Evolutionary conservation across 306 rosid genomes (phyloP).

Genomic region (Psophocarpus tetragonolobus): DNA sequence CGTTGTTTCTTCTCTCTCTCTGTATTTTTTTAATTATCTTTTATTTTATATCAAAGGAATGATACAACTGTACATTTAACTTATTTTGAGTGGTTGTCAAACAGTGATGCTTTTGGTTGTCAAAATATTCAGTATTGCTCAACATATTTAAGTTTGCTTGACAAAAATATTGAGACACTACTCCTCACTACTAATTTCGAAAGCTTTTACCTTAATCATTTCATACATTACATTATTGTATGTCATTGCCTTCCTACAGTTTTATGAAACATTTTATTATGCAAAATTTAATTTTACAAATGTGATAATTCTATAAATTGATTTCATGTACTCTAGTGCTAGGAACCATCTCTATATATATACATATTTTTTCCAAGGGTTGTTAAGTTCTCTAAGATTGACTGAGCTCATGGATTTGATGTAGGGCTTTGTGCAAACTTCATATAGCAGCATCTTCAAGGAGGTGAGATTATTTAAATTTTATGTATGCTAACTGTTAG

Average conservation of each 20-base stretch:
- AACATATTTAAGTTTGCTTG: background rate
- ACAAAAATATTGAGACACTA: background rate
- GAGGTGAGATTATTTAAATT: conserved; percentile 59
- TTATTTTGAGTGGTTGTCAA: background rate
- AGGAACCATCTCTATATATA: background rate
- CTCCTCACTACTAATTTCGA: background rate
- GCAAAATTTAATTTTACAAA: background rate
- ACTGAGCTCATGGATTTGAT: conserved; percentile 39
- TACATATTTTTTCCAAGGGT: background rate
- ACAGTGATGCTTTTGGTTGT: conserved; percentile 3
- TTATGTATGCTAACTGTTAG: background rate
- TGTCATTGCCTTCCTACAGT: background rate
- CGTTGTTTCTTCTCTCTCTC: too few relatives aligned
- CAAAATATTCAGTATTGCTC: background rate
- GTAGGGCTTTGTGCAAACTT: conserved; percentile 79
- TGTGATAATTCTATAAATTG: conserved; percentile 15
- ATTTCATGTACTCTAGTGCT: conserved; percentile 11
- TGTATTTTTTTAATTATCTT: conserved; percentile 20
- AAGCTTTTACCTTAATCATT: conserved; percentile 17
- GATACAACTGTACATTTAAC: background rate
- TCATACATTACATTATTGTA: background rate
- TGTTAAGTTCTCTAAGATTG: conserved; percentile 24
- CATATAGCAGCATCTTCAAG: conserved; percentile 72
- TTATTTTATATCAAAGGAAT: background rate
- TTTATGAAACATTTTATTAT: background rate